Base-by-base conservation (phyloP, 345 rosid species). In the Euphorbia tirucalli region DNA sequence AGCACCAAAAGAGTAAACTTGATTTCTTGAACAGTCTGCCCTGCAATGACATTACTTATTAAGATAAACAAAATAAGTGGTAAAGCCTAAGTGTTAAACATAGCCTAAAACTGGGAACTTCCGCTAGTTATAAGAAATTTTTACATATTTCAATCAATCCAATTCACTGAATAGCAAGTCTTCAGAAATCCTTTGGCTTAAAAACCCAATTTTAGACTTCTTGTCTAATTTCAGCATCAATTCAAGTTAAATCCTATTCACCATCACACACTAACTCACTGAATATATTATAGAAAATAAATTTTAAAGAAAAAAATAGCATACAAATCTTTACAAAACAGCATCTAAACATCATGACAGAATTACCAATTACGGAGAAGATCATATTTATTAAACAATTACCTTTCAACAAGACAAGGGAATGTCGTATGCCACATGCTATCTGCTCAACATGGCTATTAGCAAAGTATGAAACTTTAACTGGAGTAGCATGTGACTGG, bases 391-490 rank as follows among this genome's bases (percentile, higher is more conserved):
- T 37, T 7, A 31, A 55, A 56, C 50, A 54, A 32, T 69, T 84
- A 94, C 98, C 97, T 84, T 75, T 83, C 61, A 86, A 65, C 81
- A 92, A 72, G 75, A 90, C 96, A 78, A 94, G 88, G 1, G 97
- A 89, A 83, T 94, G 98, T 62, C 96, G 96, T 97, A 94, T 85
- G 65, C 97, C 97, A 50, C 96, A 92, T 13, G 91, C 96, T 61
- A 90, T 85, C 80, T 85, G 88, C 64, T 77, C 71, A 68, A 90
- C 93, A 70, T 66, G 79, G 50, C 78, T 83, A 48, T 80, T 41
- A 43, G n/a, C 73, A 80, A 94, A 92, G 80, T 71, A 90, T 11
- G 84, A 76, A 71, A 92, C 92, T 83, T 85, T 74, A 70, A 81
- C 68, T 50, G 96, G 97, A 85, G 65, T 63, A 82, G 64, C 68